Evolutionary conservation across 176 grass and related monocot genomes (phyloP), one percentile per base, ranked within the genome.

Genomic region (Musa acuminata): DNA sequence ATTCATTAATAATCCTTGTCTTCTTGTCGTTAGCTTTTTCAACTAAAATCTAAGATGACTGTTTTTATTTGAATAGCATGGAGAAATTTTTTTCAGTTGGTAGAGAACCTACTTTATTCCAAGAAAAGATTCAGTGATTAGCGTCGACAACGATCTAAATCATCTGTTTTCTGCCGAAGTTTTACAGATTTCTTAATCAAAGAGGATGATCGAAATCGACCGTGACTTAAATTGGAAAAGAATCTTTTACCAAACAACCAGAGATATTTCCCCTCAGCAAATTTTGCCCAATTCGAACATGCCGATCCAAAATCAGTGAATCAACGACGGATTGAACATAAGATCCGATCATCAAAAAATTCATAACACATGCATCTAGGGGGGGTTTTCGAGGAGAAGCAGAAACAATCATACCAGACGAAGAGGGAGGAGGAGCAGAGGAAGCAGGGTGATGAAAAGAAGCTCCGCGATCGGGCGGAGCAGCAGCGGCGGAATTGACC

Each of bases 341-440:
- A 23, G 10, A 7, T 9, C 11, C 11, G 9, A 27, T 35, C 64
- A 12, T 35, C 8, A 10, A 27, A 13, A 66, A 27, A 66, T 66
- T 26, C 62, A 67, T 43, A 20, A 11, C 11, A 69, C 11, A 70
- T 24, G 4, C 59, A 64, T 64, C 59, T 22, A 19, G 23, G 65
- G 14, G 23, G 65, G 14, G 48, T 55, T 49, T 14, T 75, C 5
- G 17, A 76, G 50, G 64, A 27, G 35, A 14, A 51, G 11, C 21
- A 52, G 49, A 63, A 51, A 60, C 12, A 72, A 48, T 23, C 55
- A 75, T 69, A 77, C 55, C 76, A 55, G 50, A 35, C 8, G 48
- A 78, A 68, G 75, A 72, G 22, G 81, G 72, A 26, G 67, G 43
- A 72, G 81, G 67, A 8, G 67, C 81, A 59, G 81, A 73, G 43